phyloP scores from a whole-genome alignment of 768 basidiomycete genomes.

The Austroboletus festivus region DNA sequence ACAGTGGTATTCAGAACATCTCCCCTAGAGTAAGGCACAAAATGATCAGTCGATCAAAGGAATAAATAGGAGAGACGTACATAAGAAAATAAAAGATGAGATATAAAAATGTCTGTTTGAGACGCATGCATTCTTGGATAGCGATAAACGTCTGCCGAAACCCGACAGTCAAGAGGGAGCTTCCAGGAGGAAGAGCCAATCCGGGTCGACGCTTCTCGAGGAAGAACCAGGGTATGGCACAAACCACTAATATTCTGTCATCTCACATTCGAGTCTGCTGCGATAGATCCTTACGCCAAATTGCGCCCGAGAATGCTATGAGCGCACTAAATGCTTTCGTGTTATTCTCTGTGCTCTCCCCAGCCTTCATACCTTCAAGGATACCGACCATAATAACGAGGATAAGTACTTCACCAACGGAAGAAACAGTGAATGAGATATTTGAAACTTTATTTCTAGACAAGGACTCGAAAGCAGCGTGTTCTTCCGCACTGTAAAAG shows the following conservation, averaged over 20 bases:
- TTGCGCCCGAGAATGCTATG: slow-evolving; percentile 77
- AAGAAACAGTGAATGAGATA: slow-evolving; percentile 67
- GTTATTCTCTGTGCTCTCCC: slow-evolving; percentile 64
- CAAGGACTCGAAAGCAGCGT: slow-evolving; percentile 57
- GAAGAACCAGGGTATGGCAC: slow-evolving; percentile 72
- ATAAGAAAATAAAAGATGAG: slow-evolving; percentile 76
- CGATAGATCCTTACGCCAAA: slow-evolving; percentile 72
- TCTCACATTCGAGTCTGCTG: too few relatives aligned
- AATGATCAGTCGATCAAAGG: neutral
- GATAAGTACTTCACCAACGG: slow-evolving; percentile 66
- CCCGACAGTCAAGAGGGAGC: slow-evolving; percentile 58
- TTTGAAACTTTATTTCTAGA: slow-evolving; percentile 73
- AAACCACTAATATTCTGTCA: slow-evolving; percentile 48
- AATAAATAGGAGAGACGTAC: slow-evolving; percentile 35
- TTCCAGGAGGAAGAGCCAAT: slow-evolving; percentile 52
- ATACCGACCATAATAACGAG: slow-evolving; percentile 76
- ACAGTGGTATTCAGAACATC: slow-evolving; percentile 75
- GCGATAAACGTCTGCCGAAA: slow-evolving; percentile 66
- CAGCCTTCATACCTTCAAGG: slow-evolving; percentile 59
- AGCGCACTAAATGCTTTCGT: slow-evolving; percentile 72
- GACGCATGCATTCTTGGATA: slow-evolving; percentile 57
- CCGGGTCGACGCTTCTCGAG: slow-evolving; percentile 67
- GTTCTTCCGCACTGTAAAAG: slow-evolving; percentile 42
- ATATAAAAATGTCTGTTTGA: slow-evolving; percentile 74
- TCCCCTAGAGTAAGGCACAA: slow-evolving; percentile 42